A percentile compares a stretch with the other conserved stretches of the same genome.
These are phyloP conservation scores for Psilocybe tampanensis DNA, from an alignment of 768 basidiomycete genomes.

Conservation along the genomic window DNA sequence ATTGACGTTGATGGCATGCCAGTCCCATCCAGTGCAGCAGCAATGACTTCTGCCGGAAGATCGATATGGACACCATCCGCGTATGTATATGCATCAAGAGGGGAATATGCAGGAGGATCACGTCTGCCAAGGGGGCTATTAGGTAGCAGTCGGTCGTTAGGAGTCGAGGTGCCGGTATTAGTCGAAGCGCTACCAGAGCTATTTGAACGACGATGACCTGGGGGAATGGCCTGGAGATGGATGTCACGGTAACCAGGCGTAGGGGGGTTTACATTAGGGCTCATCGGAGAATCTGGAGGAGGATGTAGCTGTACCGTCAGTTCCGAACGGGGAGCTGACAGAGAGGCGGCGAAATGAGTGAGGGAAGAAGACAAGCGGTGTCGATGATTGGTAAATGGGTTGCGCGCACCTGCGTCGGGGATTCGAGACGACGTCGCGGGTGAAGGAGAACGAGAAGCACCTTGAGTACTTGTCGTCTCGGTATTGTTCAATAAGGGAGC, in stretches of 20 bases:
- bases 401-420: constrained; percentile 78
- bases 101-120: constrained; percentile 87
- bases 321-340: constrained; percentile 68
- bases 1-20: constrained; percentile 61
- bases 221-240: constrained; percentile 66
- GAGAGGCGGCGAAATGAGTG: constrained; percentile 64
- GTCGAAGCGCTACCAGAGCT: constrained; percentile 24
- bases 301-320: constrained; percentile 72
- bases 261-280: constrained; percentile 75
- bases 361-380: constrained; percentile 59
- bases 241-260: constrained; percentile 87
- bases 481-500: constrained; percentile 22
- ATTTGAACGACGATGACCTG: constrained; percentile 39
- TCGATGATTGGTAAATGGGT: constrained; percentile 76
- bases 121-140: constrained; percentile 45
- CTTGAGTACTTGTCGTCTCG: constrained; percentile 4
- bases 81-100: constrained; percentile 83
- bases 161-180: constrained; percentile 10
- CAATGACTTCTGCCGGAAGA: constrained; percentile 89
- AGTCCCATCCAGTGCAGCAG: constrained; percentile 82
- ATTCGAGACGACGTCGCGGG: constrained; percentile 55
- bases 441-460: constrained; percentile 52
- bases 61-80: constrained; percentile 92
- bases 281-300: constrained; percentile 78
- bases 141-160: constrained; percentile 34